Conservation (phyloP, 108 stramenopile species). For the Conticribra guillardii region DNA sequence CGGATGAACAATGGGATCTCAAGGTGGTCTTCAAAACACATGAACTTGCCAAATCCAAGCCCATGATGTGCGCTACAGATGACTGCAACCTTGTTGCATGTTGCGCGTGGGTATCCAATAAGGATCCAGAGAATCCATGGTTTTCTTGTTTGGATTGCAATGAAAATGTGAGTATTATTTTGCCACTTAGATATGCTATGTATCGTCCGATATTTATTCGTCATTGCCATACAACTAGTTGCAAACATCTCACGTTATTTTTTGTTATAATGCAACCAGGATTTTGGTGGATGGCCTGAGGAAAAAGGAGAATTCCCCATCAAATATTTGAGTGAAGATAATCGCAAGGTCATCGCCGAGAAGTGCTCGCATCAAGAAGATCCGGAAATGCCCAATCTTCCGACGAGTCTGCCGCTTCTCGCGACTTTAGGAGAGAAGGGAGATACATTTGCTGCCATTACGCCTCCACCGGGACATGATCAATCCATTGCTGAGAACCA, state of each 20-base stretch:
- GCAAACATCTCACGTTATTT: neutral
- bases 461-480: conserved; percentile 48
- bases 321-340: conserved; percentile 55
- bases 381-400: conserved; percentile 58
- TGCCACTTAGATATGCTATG: conserved; percentile 59
- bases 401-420: conserved; percentile 23
- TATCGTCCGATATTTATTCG: conserved; percentile 9
- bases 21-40: conserved; percentile 6
- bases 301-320: conserved; percentile 52
- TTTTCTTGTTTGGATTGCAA: conserved; percentile 66
- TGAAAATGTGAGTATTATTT: conserved; percentile 2
- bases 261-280: conserved; percentile 13
- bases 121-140: conserved; percentile 60
- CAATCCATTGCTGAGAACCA: conserved; percentile 26
- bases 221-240: neutral
- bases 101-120: conserved; percentile 56
- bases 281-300: conserved; percentile 74
- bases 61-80: conserved; percentile 41
- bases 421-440: conserved; percentile 23
- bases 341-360: conserved; percentile 52
- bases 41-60: conserved; percentile 13
- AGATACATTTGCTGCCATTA: conserved; percentile 31
- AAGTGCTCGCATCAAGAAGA: conserved; percentile 58
- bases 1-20: conserved; percentile 58
- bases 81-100: conserved; percentile 46